A percentile compares a stretch with the other conserved stretches of the same genome.
phyloP scores from a whole-genome alignment of 208 protist genomes.

The Trypanosoma vivax region DNA sequence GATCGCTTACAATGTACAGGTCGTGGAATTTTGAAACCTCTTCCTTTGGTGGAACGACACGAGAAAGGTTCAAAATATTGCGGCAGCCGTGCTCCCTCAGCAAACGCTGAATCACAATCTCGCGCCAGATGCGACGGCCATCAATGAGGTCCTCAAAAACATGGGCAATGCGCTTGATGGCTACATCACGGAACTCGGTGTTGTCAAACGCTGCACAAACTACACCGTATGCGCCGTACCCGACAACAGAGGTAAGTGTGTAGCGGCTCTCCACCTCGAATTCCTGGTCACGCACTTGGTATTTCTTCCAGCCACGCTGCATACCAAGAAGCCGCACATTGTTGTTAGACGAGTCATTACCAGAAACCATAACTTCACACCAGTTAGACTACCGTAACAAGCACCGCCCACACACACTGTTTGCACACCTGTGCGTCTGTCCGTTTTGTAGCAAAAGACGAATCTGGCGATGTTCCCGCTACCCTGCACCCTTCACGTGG shows the following conservation, averaged over 20 bases:
- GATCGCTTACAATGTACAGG: constrained; percentile 86
- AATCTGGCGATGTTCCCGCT: no score
- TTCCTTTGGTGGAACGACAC: constrained; percentile 68
- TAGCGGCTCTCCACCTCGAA: constrained; percentile 89
- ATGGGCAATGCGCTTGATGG: constrained; percentile 96
- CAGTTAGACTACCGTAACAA: no score
- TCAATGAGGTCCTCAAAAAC: constrained; percentile 95
- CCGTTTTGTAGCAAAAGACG: no score
- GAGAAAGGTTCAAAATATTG: constrained; percentile 85
- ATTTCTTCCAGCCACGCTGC: constrained; percentile 80
- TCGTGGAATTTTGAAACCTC: constrained; percentile 69
- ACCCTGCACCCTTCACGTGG: no score
- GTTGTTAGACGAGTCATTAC: constrained; percentile 9
- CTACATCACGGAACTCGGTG: constrained; percentile 81
- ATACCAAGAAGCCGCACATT: constrained; percentile 65
- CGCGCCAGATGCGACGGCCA: constrained; percentile 94
- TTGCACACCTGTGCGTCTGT: no score
- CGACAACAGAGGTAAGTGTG: constrained; percentile 78
- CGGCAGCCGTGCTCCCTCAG: constrained; percentile 88
- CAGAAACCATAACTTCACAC: neutral
- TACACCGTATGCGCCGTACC: constrained; percentile 86
- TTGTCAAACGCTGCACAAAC: constrained; percentile 82
- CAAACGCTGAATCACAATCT: constrained; percentile 91
- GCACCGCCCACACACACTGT: no score
- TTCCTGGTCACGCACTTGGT: constrained; percentile 68